Evolutionary conservation across 305 asterid species (phyloP).

Genomic region (Fraxinus paxiana): DNA sequence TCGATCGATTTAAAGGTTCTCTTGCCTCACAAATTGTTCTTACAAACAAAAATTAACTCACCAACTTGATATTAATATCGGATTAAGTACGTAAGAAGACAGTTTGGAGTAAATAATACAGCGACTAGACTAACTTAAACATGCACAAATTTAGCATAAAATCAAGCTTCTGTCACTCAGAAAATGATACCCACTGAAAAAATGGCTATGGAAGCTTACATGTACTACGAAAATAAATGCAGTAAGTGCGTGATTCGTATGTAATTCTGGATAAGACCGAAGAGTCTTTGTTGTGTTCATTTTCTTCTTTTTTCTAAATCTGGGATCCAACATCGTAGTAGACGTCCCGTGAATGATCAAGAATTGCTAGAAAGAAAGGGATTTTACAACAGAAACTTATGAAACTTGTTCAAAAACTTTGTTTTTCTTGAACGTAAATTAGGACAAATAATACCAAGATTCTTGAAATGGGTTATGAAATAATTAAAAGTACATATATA

Average conservation of each 20-base stretch:
- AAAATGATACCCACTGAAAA: not conserved
- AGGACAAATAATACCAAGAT: not conserved
- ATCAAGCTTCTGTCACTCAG: not conserved
- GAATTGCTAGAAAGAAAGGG: not conserved
- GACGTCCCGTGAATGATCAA: not conserved
- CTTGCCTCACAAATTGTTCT: not conserved
- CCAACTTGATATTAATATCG: not conserved
- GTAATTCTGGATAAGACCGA: not conserved
- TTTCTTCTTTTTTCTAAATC: not conserved
- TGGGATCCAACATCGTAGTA: not conserved
- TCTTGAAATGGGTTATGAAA: constrained; percentile 4
- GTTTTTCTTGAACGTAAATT: not conserved
- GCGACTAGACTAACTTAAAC: not conserved
- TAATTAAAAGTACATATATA: not conserved
- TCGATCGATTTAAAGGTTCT: not conserved
- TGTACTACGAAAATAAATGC: not conserved
- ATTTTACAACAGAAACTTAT: not conserved
- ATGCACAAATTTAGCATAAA: not conserved
- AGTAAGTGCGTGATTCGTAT: not conserved
- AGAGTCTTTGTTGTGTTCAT: not conserved
- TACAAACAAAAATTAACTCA: not conserved
- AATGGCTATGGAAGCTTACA: not conserved
- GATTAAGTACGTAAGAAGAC: not conserved
- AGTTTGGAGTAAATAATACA: not conserved
- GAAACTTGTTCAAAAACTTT: not conserved